A percentile compares a stretch with the other conserved stretches of the same genome.
Conservation (phyloP, 2,329 filamentous ascomycete genomes). For the Cercospora zeina region DNA sequence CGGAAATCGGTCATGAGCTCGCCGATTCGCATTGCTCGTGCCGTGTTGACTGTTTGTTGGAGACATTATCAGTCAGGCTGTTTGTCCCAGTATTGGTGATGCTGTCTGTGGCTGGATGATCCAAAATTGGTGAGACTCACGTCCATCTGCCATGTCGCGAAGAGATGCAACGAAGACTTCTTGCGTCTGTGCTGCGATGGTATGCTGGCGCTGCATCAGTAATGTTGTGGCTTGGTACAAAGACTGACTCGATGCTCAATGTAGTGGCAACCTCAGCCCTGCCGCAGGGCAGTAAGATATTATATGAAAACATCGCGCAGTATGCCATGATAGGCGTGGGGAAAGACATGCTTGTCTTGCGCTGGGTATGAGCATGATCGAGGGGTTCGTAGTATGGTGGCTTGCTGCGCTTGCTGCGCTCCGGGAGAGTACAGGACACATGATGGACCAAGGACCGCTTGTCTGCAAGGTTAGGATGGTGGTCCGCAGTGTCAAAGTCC, state of each 20-base stretch:
- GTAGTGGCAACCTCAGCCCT: slow-evolving; percentile 12
- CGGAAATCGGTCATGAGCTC: slow-evolving; percentile 67
- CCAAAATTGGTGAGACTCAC: slow-evolving; percentile 41
- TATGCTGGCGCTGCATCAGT: not conserved
- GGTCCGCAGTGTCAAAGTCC: slow-evolving; percentile 1
- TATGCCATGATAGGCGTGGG: not conserved
- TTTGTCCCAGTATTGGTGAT: not conserved
- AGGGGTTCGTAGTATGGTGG: slow-evolving; percentile 17
- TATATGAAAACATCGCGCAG: slow-evolving; percentile 10
- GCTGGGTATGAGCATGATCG: slow-evolving; percentile 5
- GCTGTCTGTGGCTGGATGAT: not conserved
- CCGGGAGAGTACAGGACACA: slow-evolving; percentile 6
- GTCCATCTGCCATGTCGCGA: slow-evolving; percentile 56
- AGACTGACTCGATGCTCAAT: slow-evolving; percentile 6
- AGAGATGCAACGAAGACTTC: not conserved
- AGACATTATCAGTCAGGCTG: not conserved
- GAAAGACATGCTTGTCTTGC: slow-evolving; percentile 1
- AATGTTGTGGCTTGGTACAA: slow-evolving; percentile 1
- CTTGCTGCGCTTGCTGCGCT: slow-evolving; percentile 18
- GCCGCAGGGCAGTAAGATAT: slow-evolving; percentile 10
- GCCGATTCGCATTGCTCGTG: slow-evolving; percentile 61
- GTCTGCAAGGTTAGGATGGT: slow-evolving; percentile 2
- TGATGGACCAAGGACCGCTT: slow-evolving; percentile 15
- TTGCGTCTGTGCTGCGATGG: not conserved
- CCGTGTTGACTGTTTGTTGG: slow-evolving; percentile 59